Conservation (phyloP, 2,329 filamentous ascomycete genomes). For the Herpomyces periplanetae region DNA sequence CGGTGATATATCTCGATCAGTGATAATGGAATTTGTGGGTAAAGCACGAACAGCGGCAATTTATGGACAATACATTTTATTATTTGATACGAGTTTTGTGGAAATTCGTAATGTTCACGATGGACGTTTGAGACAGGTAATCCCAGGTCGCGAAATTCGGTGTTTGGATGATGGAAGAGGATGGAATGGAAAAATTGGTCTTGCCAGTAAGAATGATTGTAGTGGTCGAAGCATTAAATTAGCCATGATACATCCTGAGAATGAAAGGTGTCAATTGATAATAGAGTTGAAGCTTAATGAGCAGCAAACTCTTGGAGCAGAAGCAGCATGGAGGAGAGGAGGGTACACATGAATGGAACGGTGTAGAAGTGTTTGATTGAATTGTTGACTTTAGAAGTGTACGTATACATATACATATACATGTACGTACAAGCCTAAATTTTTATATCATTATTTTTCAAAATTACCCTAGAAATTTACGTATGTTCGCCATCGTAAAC, state of each 20-base stretch:
- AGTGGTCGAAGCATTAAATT: constrained; percentile 46
- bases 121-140: constrained; percentile 63
- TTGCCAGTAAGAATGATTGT: constrained; percentile 6
- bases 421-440: no score
- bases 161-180: constrained; percentile 52
- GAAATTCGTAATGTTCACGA: constrained; percentile 92
- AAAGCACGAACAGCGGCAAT: constrained; percentile 54
- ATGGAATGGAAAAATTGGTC: constrained; percentile 13
- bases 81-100: constrained; percentile 86
- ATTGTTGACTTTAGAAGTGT: no score
- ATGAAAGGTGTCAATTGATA: constrained; percentile 46
- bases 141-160: constrained; percentile 55
- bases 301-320: no score
- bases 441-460: no score
- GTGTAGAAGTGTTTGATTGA: no score
- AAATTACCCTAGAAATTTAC: no score
- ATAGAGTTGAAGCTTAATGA: constrained; percentile 62
- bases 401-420: no score
- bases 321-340: no score
- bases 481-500: no score
- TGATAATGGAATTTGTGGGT: constrained; percentile 97
- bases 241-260: constrained; percentile 68
- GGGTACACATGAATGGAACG: no score
- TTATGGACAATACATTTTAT: constrained; percentile 56
- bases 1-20: constrained; percentile 61